Base-by-base conservation (phyloP, 1,139 yeast species). In the Debaryomycetaceae sp. region DNA sequence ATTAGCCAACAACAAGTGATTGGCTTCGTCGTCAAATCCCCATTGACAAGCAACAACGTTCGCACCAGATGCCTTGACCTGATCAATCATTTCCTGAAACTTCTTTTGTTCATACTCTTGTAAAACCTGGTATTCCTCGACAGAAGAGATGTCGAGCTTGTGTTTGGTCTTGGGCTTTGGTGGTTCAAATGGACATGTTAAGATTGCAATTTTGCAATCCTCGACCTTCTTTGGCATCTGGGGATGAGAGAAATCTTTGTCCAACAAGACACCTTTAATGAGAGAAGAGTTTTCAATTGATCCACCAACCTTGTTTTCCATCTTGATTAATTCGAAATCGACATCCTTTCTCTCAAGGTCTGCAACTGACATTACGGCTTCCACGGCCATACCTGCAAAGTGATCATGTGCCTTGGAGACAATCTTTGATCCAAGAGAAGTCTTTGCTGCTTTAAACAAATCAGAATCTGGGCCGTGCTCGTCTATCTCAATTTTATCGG, bases 11-110 rank as follows among this genome's bases (percentile, higher is more conserved):
- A 93, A 76, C 61, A 93, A 72, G 66, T 95, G 97, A 68, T 93
- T 95, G 38, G 99, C 99, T 72, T 95, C 99, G 66, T 95, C 99
- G 64, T 95, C 99, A 61, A 95, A 95, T 11, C 99, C 99, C 99
- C 99, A 93, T 72, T 93, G 99, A 71, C 99, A 93, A 36, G 95
- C 95, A 46, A 93, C 99, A 43, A 91, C 81, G 63, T 91, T 93
- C 34, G 99, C 99, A 34, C 99, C 99, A 0, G 96, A 78, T 22
- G 78, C 80, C 68, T 95, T 91, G 45, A 93, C 96, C 50, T 77
- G 72, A 50, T 85, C 79, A 50, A 93, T 90, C 99, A 95, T 93
- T 63, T 88, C 90, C 62, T 77, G 81, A 62, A 93, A 95, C 65
- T 89, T 91, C 52, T 84, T 83, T 55, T 86, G 95, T 73, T 93